Conservation (phyloP, 805 yeast species). For the Candida patagonica region DNA sequence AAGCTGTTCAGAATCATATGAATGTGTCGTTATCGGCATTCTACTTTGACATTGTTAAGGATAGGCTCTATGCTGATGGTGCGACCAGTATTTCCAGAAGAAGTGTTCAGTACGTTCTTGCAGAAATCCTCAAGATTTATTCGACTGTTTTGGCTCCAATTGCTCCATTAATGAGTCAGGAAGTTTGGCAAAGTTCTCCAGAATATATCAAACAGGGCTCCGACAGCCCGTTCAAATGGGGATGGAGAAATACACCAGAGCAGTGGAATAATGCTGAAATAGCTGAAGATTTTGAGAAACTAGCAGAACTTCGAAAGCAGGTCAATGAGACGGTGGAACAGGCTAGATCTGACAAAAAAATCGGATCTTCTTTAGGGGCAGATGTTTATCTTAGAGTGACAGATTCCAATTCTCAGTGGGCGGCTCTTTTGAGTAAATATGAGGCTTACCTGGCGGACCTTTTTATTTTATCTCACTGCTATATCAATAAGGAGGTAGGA, state of each 20-base stretch:
- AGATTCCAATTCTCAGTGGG: constrained; percentile 10
- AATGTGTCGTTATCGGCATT: constrained; percentile 68
- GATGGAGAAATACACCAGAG: constrained; percentile 34
- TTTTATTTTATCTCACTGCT: constrained; percentile 55
- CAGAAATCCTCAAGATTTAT: constrained; percentile 46
- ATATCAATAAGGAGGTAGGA: constrained; percentile 24
- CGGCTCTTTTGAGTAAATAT: constrained; percentile 15
- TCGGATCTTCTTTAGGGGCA: constrained; percentile 47
- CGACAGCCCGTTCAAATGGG: constrained; percentile 40
- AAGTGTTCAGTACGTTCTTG: constrained; percentile 57
- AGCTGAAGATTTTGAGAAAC: constrained; percentile 35
- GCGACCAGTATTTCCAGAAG: constrained; percentile 40
- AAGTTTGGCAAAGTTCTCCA: constrained; percentile 65
- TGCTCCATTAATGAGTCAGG: constrained; percentile 77
- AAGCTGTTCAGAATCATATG: constrained; percentile 60
- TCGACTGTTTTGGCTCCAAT: constrained; percentile 70
- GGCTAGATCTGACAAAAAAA: constrained; percentile 42
- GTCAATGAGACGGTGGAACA: constrained; percentile 46
- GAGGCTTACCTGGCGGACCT: constrained; percentile 45
- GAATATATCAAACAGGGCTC: constrained; percentile 19
- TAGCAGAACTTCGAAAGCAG: constrained; percentile 41
- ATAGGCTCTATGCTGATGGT: constrained; percentile 67
- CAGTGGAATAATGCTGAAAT: constrained; percentile 29
- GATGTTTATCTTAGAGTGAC: constrained; percentile 32
- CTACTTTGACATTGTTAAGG: constrained; percentile 82